Evolutionary conservation across 2,329 filamentous ascomycete genomes (phyloP), one percentile per base, ranked within the genome.

Genomic region (Magnaporthiopsis rhizophila): DNA sequence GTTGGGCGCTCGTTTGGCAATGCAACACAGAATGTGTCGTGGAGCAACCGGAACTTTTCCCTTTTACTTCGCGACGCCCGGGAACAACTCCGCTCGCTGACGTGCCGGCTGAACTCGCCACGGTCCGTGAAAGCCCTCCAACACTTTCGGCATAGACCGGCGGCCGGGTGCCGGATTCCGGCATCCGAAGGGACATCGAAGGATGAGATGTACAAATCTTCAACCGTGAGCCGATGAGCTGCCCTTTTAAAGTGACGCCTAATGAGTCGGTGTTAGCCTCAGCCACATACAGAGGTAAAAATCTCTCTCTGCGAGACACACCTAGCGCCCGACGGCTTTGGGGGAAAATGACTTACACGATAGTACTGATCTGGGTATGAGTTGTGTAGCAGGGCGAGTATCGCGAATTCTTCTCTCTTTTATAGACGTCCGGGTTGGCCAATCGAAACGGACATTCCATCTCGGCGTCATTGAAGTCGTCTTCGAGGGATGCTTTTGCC

Each of bases 321-420:
- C 6, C 13, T 6, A 18, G 38, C 34, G 12, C 38, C 15, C 6
- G 4, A 15, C 15, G 38, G 38, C 38, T 18, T 18, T 13, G 38
- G 15, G 18, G 5, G 21, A n/a, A 11, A 9, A 7, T 3, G 18
- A 69, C 74, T 71, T 66, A 74, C 73, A 74, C 70, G 8, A 76
- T 66, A n/a, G 71, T 73, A 8, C 74, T 75, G 38, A 76, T 73
- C 57, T 74, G 71, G 59, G 67, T 66, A 64, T 75, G 74, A 24
- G 67, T 59, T 2, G 74, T 73, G 60, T 75, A 72, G 65, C 74
- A 76, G 1, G 72, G 69, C 5, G 66, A 67, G 65, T 72, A 76
- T 53, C 70, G 73, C 24, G 71, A 69, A 21, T 68, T 67, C 28
- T 66, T 70, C 21, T 68, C 67, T 28, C 68, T 67, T 58, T 71